Percentiles rank a stretch among this genome's conserved stretches.
Conservation (phyloP, 2,329 filamentous ascomycete species). For the Ramularia endophylla region DNA sequence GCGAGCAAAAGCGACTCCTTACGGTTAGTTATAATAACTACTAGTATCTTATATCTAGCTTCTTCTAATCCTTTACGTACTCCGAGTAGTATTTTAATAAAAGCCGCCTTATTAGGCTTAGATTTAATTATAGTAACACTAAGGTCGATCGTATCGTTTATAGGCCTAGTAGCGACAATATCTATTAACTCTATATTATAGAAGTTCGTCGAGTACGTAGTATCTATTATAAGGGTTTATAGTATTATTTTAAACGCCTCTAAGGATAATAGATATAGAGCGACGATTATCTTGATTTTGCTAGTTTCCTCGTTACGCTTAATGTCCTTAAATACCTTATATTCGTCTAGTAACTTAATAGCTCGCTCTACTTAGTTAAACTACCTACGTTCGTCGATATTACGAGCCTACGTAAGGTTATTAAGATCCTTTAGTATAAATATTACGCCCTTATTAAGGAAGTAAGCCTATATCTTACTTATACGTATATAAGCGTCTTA, state of each 20-base stretch:
- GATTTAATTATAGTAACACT: not conserved
- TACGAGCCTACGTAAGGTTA: not conserved
- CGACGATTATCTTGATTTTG: not conserved
- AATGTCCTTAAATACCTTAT: not conserved
- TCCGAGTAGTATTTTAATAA: not conserved
- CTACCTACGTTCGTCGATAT: not conserved
- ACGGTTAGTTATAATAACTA: not conserved
- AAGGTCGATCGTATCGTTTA: not conserved
- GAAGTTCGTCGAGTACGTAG: not conserved
- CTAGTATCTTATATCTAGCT: not conserved
- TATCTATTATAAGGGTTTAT: not conserved
- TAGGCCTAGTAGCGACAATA: not conserved
- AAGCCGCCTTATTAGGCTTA: not conserved
- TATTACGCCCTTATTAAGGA: not conserved
- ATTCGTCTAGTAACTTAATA: not conserved
- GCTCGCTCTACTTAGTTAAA: not conserved
- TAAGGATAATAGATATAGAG: not conserved
- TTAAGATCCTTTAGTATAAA: not conserved
- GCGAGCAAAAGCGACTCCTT: not conserved
- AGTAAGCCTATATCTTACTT: not conserved
- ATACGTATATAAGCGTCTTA: not conserved
- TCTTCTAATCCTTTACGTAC: not conserved
- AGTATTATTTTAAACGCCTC: not conserved
- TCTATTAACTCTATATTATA: not conserved
- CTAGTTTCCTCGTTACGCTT: not conserved